Conservation (phyloP, 768 basidiomycete genomes). For the Russula ochroleuca region DNA sequence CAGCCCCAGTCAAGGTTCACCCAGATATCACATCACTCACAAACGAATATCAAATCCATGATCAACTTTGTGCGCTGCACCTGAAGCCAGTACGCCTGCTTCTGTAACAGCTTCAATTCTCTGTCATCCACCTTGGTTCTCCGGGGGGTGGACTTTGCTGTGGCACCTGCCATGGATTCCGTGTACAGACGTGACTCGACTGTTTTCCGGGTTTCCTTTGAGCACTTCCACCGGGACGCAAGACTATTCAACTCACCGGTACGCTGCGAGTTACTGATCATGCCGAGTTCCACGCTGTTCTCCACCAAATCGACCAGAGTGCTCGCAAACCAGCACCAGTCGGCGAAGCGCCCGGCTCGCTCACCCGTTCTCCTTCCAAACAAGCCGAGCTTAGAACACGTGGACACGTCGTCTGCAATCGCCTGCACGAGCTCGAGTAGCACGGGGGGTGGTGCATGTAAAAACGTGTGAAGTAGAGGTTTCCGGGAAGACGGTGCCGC, state of each 20-base stretch:
- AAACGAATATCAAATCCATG: conserved; percentile 87
- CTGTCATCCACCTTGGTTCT: conserved; percentile 58
- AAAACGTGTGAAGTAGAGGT: conserved; percentile 67
- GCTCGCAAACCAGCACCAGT: conserved; percentile 83
- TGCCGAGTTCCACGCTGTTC: conserved; percentile 72
- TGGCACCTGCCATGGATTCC: conserved; percentile 68
- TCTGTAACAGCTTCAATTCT: conserved; percentile 62
- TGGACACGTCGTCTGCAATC: conserved; percentile 72
- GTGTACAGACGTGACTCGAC: conserved; percentile 69
- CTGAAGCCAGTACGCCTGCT: conserved; percentile 74
- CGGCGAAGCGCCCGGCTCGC: conserved; percentile 67
- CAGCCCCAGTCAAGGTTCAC: conserved; percentile 22
- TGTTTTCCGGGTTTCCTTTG: conserved; percentile 32
- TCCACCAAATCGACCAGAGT: conserved; percentile 80
- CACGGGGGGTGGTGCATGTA: conserved; percentile 79
- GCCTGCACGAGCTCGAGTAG: conserved; percentile 73
- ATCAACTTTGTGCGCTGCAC: conserved; percentile 63
- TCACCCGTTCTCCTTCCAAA: conserved; percentile 60
- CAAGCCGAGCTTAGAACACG: conserved; percentile 68
- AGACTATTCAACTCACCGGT: conserved; percentile 44
- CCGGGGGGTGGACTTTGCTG: conserved; percentile 62
- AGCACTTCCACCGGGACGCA: conserved; percentile 8
- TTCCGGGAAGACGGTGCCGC: conserved; percentile 33
- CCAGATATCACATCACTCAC: conserved; percentile 41
- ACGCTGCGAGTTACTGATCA: conserved; percentile 59